phyloP scores from a whole-genome alignment of 1,284 basidiomycete species.

The Chalciporus sp. region DNA sequence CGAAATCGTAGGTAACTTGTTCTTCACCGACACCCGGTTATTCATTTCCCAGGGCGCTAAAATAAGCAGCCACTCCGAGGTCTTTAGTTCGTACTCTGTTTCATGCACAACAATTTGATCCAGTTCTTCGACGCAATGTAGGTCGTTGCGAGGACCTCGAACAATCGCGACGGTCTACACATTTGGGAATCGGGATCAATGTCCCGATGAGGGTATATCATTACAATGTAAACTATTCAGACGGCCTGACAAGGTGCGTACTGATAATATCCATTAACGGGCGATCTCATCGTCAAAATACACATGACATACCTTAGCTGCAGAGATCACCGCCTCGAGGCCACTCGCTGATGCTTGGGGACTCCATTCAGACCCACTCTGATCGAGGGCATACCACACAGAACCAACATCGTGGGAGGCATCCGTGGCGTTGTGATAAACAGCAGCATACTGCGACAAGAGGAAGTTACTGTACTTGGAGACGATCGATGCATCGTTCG shows the following conservation, averaged over 20 bases:
- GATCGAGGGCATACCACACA: conserved; percentile 26
- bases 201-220: not conserved
- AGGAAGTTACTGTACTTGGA: conserved; percentile 44
- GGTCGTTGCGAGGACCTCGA: not conserved
- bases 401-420: conserved; percentile 45
- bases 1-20: too few species aligned
- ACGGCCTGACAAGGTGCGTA: conserved; percentile 5
- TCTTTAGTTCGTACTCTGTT: too few species aligned
- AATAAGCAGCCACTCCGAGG: too few species aligned
- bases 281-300: too few species aligned
- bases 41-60: too few species aligned
- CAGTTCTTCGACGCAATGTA: too few species aligned
- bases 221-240: not conserved
- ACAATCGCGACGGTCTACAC: not conserved
- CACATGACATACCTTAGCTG: conserved; percentile 21
- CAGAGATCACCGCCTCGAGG: conserved; percentile 33
- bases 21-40: too few species aligned
- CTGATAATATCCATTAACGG: conserved; percentile 1
- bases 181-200: not conserved
- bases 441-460: conserved; percentile 41
- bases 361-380: conserved; percentile 29
- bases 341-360: conserved; percentile 37
- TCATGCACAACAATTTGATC: too few species aligned
- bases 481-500: conserved; percentile 37
- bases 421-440: conserved; percentile 42